Conservation (phyloP, 345 rosid genomes). For the Citrus reticulata region DNA sequence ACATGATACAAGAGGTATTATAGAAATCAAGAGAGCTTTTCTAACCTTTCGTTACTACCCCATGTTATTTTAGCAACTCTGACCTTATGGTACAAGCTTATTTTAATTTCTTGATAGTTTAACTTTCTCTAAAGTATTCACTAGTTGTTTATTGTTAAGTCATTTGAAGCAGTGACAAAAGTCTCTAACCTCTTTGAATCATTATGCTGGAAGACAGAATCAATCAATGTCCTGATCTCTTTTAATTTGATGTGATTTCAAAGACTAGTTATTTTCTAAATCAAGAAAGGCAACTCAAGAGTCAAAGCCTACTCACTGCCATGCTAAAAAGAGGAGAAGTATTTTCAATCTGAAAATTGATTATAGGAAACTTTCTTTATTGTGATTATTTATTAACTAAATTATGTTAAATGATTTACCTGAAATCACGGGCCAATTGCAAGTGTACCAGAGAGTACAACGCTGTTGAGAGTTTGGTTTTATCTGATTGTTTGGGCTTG, state of each 20-base stretch:
- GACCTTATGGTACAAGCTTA: neutral
- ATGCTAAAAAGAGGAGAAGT: neutral
- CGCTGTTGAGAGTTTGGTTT: constrained; percentile 21
- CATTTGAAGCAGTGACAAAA: neutral
- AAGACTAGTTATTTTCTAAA: neutral
- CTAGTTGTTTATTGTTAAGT: neutral
- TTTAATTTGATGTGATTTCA: neutral
- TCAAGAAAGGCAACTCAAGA: neutral
- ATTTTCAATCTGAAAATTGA: neutral
- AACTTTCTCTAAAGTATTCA: neutral
- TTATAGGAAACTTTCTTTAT: neutral
- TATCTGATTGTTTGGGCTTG: constrained; percentile 24
- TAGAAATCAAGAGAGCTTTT: no score
- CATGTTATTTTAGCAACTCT: neutral
- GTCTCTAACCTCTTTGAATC: neutral
- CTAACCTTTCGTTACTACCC: no score
- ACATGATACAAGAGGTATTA: no score
- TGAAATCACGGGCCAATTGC: constrained; percentile 28
- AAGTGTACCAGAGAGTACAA: constrained; percentile 30
- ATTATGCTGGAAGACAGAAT: neutral
- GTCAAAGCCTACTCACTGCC: neutral
- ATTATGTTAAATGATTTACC: neutral
- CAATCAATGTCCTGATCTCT: neutral
- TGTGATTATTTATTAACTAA: neutral
- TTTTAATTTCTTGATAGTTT: neutral